Base-by-base conservation (phyloP, 257 asterid genomes). In the Vinca minor region DNA sequence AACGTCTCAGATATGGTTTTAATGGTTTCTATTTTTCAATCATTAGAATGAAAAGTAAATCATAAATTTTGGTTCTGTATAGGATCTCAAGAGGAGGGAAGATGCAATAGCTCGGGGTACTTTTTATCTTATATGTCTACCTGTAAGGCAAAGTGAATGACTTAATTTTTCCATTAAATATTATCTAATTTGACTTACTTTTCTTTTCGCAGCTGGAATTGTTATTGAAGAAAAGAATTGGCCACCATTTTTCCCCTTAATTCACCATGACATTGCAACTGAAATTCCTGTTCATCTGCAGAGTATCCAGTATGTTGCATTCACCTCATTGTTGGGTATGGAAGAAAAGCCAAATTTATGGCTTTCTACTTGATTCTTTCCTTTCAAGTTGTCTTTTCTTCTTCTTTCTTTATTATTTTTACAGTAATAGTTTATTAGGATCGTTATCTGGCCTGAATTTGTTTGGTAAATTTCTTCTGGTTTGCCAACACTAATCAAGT, bases 271-370 rank as follows among this genome's bases (percentile, higher is more conserved):
- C 76, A 86, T 91, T 55, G 76, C 87, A 67, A 83, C 77, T 71
- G 98, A 91, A 67, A 88, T 91, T 66, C 98, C 96, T 44, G 66
- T 88, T 69, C 98, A 88, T 77, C 91, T 91, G 48, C 96, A 88
- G 75, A 80, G 63, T 74, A 34, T 88, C 81, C 98, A 86, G 69
- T 91, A 91, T 80, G 96, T 86, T 62, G 96, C 96, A 36, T 88
- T 91, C 77, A 82, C 91, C 8, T 75, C 98, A 59, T 76, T 78
- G 66, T 72, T 91, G 82, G 98, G 98, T 88, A 91, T 47, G 57
- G 69, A 64, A 44, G 25, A 34, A 34, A 31, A 71, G 67, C 48
- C 62, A 63, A 70, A 78, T 47, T 57, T 81, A 18, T 76, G 71
- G 72, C 87, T 95, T 55, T 29, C n/a, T n/a, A n/a, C n/a, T n/a